Percentiles rank a stretch among this genome's conserved stretches.
These are phyloP conservation scores for Coemansia sp. DNA, from an alignment of 192 early-diverging fungal species.

Conservation along the genomic window DNA sequence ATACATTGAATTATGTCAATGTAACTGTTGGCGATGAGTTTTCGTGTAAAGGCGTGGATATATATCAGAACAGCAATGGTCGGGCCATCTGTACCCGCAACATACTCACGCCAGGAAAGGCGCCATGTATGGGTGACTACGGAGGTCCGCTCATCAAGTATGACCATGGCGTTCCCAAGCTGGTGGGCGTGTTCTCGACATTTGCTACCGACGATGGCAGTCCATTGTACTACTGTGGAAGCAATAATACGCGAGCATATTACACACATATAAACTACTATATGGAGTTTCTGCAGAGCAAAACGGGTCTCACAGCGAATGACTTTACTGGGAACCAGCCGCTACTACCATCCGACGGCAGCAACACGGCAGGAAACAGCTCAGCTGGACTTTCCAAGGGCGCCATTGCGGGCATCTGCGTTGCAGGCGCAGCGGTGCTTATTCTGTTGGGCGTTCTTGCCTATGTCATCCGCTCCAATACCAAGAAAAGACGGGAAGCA, in stretches of 20 bases:
- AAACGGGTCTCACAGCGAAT: slow-evolving; percentile 23
- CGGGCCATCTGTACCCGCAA: slow-evolving; percentile 41
- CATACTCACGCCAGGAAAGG: slow-evolving; percentile 24
- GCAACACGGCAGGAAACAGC: neutral
- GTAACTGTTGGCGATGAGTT: slow-evolving; percentile 36
- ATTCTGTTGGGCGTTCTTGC: slow-evolving; percentile 25
- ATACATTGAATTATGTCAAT: slow-evolving; percentile 30
- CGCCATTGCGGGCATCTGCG: slow-evolving; percentile 35
- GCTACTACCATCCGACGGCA: slow-evolving; percentile 11
- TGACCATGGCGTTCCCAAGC: slow-evolving; percentile 25
- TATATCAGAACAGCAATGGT: slow-evolving; percentile 41
- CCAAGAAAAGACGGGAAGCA: slow-evolving; percentile 23
- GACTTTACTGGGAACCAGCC: slow-evolving; percentile 42
- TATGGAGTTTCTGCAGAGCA: slow-evolving; percentile 32
- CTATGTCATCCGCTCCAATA: slow-evolving; percentile 13
- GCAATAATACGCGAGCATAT: slow-evolving; percentile 34
- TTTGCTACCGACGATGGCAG: slow-evolving; percentile 21
- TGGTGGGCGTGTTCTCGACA: slow-evolving; percentile 36
- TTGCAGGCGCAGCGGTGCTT: slow-evolving; percentile 24
- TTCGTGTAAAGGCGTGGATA: slow-evolving; percentile 19
- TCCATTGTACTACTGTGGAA: slow-evolving; percentile 28
- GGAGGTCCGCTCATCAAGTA: slow-evolving; percentile 38
- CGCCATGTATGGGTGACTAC: slow-evolving; percentile 42
- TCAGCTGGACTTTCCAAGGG: slow-evolving; percentile 20
- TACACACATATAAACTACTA: slow-evolving; percentile 42